Evolutionary conservation across 371 early-diverging fungal species (phyloP).

Genomic region (Rhizomucor miehei): DNA sequence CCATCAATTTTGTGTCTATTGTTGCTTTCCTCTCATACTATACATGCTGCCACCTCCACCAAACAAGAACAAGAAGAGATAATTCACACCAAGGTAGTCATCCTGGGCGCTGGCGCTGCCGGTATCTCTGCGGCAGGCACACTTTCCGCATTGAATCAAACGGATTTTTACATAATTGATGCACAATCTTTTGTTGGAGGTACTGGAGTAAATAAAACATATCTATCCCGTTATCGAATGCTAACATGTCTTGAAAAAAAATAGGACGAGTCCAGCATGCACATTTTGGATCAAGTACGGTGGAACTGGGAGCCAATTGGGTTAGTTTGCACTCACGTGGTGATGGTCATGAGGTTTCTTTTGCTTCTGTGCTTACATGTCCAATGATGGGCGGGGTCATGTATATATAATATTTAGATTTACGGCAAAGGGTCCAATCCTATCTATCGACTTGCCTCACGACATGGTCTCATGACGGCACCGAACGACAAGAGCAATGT

Average conservation of each 20-base stretch:
- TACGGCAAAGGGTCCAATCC: slow-evolving; percentile 48
- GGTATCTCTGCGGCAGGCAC: slow-evolving; percentile 38
- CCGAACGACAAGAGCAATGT: slow-evolving; percentile 41
- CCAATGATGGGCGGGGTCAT: background rate
- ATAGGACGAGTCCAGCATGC: slow-evolving; percentile 41
- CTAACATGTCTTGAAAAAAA: too few species aligned
- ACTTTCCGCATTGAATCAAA: slow-evolving; percentile 14
- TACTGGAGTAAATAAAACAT: background rate
- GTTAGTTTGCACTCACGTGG: slow-evolving; percentile 13
- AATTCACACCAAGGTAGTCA: slow-evolving; percentile 28
- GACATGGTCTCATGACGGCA: slow-evolving; percentile 30
- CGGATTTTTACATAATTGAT: slow-evolving; percentile 40
- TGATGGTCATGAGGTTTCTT: too few species aligned
- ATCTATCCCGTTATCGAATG: too few species aligned
- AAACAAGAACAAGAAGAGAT: background rate
- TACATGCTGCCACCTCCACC: too few species aligned
- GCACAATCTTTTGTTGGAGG: slow-evolving; percentile 41
- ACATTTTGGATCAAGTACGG: slow-evolving; percentile 23
- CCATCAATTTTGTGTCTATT: background rate
- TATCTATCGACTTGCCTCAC: slow-evolving; percentile 29
- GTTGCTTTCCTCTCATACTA: background rate
- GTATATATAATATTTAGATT: slow-evolving; percentile 18
- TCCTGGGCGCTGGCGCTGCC: slow-evolving; percentile 46
- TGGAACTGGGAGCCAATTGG: slow-evolving; percentile 52
- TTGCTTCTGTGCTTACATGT: too few species aligned